A percentile compares a stretch with the other conserved stretches of the same genome.
phyloP scores from a whole-genome alignment of 192 early-diverging fungal species.

The Thamnidium elegans region DNA sequence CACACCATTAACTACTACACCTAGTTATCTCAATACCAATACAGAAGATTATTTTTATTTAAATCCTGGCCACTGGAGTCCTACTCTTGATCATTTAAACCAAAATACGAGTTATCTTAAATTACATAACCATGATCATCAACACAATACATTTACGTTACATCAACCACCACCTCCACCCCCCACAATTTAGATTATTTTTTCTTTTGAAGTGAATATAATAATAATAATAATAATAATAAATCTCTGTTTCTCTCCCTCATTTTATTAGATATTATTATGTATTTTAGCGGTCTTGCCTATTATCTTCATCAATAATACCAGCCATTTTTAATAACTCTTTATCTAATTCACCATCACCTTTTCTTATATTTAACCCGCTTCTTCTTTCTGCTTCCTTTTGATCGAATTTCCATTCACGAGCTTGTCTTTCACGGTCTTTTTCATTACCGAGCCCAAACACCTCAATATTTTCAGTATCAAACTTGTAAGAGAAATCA shows the following conservation, averaged over 20 bases:
- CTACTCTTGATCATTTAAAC: no score
- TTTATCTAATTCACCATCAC: conserved; percentile 41
- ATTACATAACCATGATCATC: no score
- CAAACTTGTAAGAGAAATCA: conserved; percentile 40
- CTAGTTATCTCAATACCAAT: no score
- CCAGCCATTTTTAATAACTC: conserved; percentile 39
- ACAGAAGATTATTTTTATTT: no score
- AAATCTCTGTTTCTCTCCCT: no score
- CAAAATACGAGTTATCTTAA: no score
- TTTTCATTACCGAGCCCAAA: conserved; percentile 50
- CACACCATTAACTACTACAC: no score
- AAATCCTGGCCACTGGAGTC: no score
- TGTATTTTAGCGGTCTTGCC: conserved; percentile 17
- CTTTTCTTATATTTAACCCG: conserved; percentile 38
- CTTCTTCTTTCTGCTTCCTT: conserved; percentile 43
- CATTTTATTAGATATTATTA: background rate
- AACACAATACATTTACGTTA: background rate
- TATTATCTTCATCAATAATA: conserved; percentile 28
- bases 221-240: no score
- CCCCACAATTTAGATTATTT: background rate
- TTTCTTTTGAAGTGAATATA: no score
- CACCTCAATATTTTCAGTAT: conserved; percentile 49
- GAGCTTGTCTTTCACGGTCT: conserved; percentile 38
- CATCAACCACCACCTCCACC: conserved; percentile 1
- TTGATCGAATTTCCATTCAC: conserved; percentile 52